phyloP scores from a whole-genome alignment of 192 early-diverging fungal genomes.

The Glomus cerebriforme region DNA sequence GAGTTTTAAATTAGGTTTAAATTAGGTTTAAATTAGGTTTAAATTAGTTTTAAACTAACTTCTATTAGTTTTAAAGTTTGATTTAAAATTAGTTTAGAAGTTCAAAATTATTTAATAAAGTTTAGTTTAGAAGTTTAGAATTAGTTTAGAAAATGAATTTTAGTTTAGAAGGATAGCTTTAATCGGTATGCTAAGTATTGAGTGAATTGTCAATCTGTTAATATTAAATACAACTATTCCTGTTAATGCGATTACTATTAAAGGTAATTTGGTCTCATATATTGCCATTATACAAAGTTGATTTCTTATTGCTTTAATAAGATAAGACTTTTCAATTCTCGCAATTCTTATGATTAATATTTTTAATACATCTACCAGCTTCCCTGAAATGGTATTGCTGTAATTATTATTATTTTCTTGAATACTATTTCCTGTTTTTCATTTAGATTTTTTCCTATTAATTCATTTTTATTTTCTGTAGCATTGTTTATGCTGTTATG shows the following conservation, averaged over 20 bases:
- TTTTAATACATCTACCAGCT: background rate
- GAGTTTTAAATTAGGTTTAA: too few relatives aligned
- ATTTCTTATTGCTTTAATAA: background rate
- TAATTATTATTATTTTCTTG: background rate
- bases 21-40: too few relatives aligned
- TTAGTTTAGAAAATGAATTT: too few relatives aligned
- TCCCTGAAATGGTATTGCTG: background rate
- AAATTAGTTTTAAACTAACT: too few relatives aligned
- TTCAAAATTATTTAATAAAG: too few relatives aligned
- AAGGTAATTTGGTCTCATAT: background rate
- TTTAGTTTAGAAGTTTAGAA: too few relatives aligned
- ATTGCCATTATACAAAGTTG: background rate
- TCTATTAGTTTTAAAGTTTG: too few relatives aligned
- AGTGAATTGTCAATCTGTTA: background rate
- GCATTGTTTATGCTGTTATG: background rate
- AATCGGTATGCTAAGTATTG: too few relatives aligned
- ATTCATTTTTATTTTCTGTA: background rate
- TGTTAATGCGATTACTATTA: background rate
- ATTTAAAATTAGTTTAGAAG: too few relatives aligned
- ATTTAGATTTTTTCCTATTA: background rate
- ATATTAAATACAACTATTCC: background rate
- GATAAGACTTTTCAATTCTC: background rate
- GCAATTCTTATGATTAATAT: background rate
- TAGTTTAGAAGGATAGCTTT: background rate
- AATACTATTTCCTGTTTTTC: background rate